Evolutionary conservation across 495 filamentous ascomycete species (phyloP).

Genomic region (Penicillium argentinense): DNA sequence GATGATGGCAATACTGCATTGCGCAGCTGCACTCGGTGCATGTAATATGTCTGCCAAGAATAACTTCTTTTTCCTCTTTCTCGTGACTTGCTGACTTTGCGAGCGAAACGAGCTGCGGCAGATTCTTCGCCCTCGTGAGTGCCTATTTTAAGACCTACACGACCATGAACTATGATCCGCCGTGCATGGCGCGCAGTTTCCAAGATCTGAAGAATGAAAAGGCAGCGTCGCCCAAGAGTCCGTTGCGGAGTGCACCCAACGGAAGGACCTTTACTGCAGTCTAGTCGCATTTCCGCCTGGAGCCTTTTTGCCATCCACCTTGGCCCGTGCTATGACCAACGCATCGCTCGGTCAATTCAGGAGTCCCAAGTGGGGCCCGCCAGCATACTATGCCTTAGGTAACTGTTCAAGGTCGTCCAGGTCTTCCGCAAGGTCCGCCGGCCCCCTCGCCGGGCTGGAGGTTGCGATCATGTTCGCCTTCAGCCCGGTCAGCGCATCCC

Average conservation of each 20-base stretch:
- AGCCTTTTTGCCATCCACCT: slow-evolving; percentile 6
- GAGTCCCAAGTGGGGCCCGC: slow-evolving; percentile 20
- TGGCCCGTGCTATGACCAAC: slow-evolving; percentile 21
- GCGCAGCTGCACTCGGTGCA: slow-evolving; percentile 9
- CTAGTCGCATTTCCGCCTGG: slow-evolving; percentile 11
- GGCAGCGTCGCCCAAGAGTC: slow-evolving; percentile 3
- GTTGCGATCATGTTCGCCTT: slow-evolving; percentile 5
- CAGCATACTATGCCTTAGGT: slow-evolving; percentile 2
- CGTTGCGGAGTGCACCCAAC: not conserved
- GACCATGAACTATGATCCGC: too few relatives aligned
- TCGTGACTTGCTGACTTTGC: slow-evolving; percentile 9
- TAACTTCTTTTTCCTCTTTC: not conserved
- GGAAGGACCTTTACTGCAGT: slow-evolving; percentile 3
- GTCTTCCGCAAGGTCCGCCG: slow-evolving; percentile 27
- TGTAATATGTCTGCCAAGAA: slow-evolving; percentile 20
- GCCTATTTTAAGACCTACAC: too few relatives aligned
- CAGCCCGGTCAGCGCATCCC: slow-evolving; percentile 4
- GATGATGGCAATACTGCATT: slow-evolving; percentile 16
- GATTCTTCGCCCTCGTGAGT: too few relatives aligned
- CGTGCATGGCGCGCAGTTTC: too few relatives aligned
- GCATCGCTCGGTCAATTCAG: slow-evolving; percentile 30
- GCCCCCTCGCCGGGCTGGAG: slow-evolving; percentile 6
- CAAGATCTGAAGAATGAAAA: not conserved
- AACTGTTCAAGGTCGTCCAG: slow-evolving; percentile 1
- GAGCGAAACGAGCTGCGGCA: too few relatives aligned